Evolutionary conservation across 441 rosid genomes (phyloP).

Genomic region (Erodium chrysanthum): DNA sequence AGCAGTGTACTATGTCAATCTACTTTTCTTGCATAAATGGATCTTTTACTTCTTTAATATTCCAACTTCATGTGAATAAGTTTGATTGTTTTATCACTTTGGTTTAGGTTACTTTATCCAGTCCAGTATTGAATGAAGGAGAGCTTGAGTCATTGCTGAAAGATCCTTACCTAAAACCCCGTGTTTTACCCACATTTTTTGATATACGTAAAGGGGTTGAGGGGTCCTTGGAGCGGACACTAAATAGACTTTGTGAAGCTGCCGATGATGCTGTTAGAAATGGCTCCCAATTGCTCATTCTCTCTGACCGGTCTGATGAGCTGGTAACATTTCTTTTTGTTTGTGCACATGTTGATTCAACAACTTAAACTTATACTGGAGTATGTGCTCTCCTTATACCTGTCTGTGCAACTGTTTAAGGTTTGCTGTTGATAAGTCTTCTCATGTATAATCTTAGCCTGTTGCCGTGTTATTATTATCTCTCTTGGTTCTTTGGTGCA

Average conservation of each 20-base stretch:
- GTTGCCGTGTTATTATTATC: not conserved
- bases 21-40: constrained; percentile 10
- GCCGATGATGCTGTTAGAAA: constrained; percentile 97
- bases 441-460: not conserved
- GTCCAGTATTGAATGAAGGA: constrained; percentile 88
- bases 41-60: not conserved
- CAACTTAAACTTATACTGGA: not conserved
- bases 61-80: not conserved
- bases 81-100: constrained; percentile 14
- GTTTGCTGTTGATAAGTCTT: not conserved
- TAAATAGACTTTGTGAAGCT: constrained; percentile 72
- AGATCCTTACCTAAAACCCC: constrained; percentile 60
- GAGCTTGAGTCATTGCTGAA: constrained; percentile 71
- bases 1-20: not conserved
- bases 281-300: constrained; percentile 91
- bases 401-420: constrained; percentile 6
- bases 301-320: constrained; percentile 72
- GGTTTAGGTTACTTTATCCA: constrained; percentile 64
- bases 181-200: constrained; percentile 61
- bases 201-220: constrained; percentile 89
- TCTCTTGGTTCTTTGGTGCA: not conserved
- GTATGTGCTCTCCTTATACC: not conserved
- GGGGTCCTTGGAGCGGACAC: constrained; percentile 69
- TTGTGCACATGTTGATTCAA: not conserved
- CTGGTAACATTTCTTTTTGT: constrained; percentile 37